These are phyloP conservation scores for Solidago caesia DNA, from an alignment of 129 eudicot species.

Conservation along the genomic window DNA sequence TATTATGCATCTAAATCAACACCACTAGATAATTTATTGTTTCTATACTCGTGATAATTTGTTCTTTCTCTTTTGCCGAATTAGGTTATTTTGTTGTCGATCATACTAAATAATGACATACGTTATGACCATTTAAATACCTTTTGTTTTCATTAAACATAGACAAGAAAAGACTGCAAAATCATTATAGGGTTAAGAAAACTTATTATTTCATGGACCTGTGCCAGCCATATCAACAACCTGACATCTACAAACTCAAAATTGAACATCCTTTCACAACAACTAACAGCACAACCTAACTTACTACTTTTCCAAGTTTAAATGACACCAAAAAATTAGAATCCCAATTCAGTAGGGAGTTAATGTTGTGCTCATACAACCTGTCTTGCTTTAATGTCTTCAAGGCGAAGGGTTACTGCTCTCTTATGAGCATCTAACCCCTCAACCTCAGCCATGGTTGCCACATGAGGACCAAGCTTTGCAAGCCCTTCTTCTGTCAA, in stretches of 20 bases:
- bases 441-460: conserved; percentile 93
- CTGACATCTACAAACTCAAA: conserved; percentile 14
- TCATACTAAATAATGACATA: no score
- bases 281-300: conserved; percentile 25
- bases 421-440: conserved; percentile 93
- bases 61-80: no score
- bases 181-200: background rate
- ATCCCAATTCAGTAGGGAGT: conserved; percentile 1
- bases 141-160: no score
- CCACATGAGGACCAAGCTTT: conserved; percentile 91
- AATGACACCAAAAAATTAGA: background rate
- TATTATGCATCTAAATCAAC: no score
- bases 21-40: no score
- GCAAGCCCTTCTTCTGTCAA: conserved; percentile 84
- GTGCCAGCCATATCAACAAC: background rate
- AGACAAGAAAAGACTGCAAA: background rate
- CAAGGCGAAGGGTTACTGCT: conserved; percentile 88
- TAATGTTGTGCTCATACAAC: conserved; percentile 8
- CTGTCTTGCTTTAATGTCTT: conserved; percentile 74
- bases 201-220: no score
- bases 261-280: conserved; percentile 11
- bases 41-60: no score
- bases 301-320: conserved; percentile 13
- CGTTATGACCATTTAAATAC: background rate
- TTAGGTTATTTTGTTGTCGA: no score